Evolutionary conservation across 805 yeast genomes (phyloP).

Genomic region (Cyberlindnera mississippiensis): DNA sequence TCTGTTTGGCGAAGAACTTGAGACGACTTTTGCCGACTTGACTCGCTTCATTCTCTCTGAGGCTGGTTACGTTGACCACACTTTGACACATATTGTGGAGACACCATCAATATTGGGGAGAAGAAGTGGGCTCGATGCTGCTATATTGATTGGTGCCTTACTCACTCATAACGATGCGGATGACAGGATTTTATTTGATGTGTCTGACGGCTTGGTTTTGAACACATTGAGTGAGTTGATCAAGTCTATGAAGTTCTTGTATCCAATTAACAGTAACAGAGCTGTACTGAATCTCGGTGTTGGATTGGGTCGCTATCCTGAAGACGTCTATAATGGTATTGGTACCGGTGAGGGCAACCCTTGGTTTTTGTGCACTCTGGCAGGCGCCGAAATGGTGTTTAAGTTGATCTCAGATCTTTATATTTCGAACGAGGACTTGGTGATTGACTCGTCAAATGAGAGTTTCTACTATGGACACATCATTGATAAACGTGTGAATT

Average conservation of each 20-base stretch:
- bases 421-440: slow-evolving; percentile 38
- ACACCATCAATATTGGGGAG: slow-evolving; percentile 48
- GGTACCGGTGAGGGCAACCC: slow-evolving; percentile 81
- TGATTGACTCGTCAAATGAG: slow-evolving; percentile 32
- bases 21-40: slow-evolving; percentile 23
- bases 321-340: slow-evolving; percentile 80
- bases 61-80: slow-evolving; percentile 34
- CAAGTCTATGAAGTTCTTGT: slow-evolving; percentile 65
- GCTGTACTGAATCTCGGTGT: slow-evolving; percentile 42
- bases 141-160: slow-evolving; percentile 47
- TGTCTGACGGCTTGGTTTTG: slow-evolving; percentile 52
- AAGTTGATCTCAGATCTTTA: slow-evolving; percentile 46
- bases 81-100: slow-evolving; percentile 60
- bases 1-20: slow-evolving; percentile 20
- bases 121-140: slow-evolving; percentile 77
- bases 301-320: slow-evolving; percentile 90
- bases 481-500: slow-evolving; percentile 18
- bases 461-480: slow-evolving; percentile 31
- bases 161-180: slow-evolving; percentile 46
- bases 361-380: slow-evolving; percentile 80
- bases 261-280: slow-evolving; percentile 65
- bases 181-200: slow-evolving; percentile 54
- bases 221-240: slow-evolving; percentile 63
- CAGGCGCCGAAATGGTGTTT: slow-evolving; percentile 62
- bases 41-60: slow-evolving; percentile 27